Evolutionary conservation across 139 green algal genomes (phyloP), one percentile per base, ranked within the genome.

Genomic region (Coccomyxa sp.): DNA sequence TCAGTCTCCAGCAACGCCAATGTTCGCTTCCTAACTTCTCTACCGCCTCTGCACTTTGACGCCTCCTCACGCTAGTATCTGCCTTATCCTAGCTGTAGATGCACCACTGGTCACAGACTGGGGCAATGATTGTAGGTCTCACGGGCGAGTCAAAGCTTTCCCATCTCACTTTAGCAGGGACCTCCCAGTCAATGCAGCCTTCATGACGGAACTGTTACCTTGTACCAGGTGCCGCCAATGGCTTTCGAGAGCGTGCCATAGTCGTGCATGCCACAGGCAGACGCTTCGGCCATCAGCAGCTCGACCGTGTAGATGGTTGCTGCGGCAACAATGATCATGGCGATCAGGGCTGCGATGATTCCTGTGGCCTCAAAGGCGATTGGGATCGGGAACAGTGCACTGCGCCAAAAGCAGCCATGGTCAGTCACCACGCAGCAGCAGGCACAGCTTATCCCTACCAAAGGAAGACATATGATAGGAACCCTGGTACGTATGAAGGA

Each of bases 181-280:
- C n/a, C n/a, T n/a, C n/a, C n/a, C n/a, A n/a, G n/a, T n/a, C n/a
- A n/a, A n/a, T n/a, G n/a, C n/a, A n/a, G n/a, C n/a, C n/a, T n/a
- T n/a, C n/a, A n/a, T n/a, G n/a, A n/a, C n/a, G n/a, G n/a, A n/a
- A n/a, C n/a, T n/a, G n/a, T n/a, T 69, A 68, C 73, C 73, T 77
- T 68, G 29, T 39, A 77, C 33, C 44, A 68, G 39, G 10, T 35
- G 31, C 73, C 73, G 22, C 73, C 73, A 44, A 79, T 64, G 12
- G 76, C 76, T 58, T 75, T 75, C 5, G 37, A 69, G 27, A 80
- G 37, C 6, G 58, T 74, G 7, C 75, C 76, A 69, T 80, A 80
- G 76, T 80, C 76, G 37, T 68, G 36, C 44, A 38, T 74, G 35
- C 76, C 58, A 41, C 58, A 75, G 22, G 54, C 55, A 58, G 39